These are phyloP conservation scores for Teratosphaeria destructans DNA, from an alignment of 2,329 filamentous ascomycete species.

Conservation along the genomic window DNA sequence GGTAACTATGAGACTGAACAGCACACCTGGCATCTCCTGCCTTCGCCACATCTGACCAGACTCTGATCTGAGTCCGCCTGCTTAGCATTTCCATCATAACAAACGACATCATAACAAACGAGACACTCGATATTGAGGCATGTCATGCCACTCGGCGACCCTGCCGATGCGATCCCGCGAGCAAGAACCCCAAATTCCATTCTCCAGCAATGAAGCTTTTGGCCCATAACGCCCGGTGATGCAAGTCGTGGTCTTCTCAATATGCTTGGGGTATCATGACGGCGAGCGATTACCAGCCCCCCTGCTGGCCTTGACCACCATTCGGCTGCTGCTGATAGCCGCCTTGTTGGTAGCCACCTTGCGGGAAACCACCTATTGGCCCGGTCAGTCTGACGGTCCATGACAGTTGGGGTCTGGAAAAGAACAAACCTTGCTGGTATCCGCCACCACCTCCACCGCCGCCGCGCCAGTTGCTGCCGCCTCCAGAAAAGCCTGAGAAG, in stretches of 20 bases:
- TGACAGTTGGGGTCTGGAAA: no score
- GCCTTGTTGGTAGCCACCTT: slow-evolving; percentile 20
- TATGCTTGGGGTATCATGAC: neutral
- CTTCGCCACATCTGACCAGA: neutral
- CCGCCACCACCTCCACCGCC: slow-evolving; percentile 11
- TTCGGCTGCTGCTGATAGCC: slow-evolving; percentile 17
- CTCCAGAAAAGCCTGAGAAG: slow-evolving; percentile 2
- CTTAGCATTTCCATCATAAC: neutral
- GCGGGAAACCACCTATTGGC: slow-evolving; percentile 17
- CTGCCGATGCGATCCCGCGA: neutral
- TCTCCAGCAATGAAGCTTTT: neutral
- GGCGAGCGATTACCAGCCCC: slow-evolving; percentile 6
- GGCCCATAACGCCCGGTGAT: neutral
- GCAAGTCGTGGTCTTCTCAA: neutral
- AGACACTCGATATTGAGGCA: neutral
- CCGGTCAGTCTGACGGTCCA: neutral
- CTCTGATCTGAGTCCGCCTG: neutral
- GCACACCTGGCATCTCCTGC: neutral
- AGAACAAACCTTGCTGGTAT: slow-evolving; percentile 5
- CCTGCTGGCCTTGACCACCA: slow-evolving; percentile 9
- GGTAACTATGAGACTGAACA: neutral
- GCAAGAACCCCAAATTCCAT: neutral
- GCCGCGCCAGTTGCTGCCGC: slow-evolving; percentile 20
- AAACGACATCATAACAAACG: neutral
- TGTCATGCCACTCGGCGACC: neutral